Base-by-base conservation (phyloP, 176 grass and related monocot species). In the Cenchrus americanus region DNA sequence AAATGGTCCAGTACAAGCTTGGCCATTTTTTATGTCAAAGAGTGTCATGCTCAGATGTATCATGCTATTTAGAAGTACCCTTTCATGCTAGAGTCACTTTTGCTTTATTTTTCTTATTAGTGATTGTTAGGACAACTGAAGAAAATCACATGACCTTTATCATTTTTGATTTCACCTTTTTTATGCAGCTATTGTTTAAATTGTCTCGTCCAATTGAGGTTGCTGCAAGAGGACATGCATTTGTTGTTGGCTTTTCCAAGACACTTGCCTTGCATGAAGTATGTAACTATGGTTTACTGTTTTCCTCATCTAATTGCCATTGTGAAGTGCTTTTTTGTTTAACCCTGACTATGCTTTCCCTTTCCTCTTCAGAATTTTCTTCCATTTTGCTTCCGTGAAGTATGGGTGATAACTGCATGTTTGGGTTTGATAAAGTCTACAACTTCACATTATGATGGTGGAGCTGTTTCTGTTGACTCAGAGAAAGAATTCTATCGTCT, bases 381-480 rank as follows among this genome's bases (percentile, higher is more conserved):
- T 50, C 93, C 93, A 71, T 99, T 99, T 94, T 99, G 96, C 82
- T 96, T 99, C 42, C 87, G 91, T 47, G 96, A 99, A 92, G 93
- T 92, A 70, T 99, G 93, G 96, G 96, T 99, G 69, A 92, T 96
- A 89, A 96, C 89, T 81, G 96, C 91, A 76, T 96, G 93, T 73
- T 79, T 94, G 81, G 91, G 81, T 90, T 83, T 99, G 80, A 93
- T 99, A 68, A 92, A 89, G 51, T 92, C 93, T 70, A 96, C 89
- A 27, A 86, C 80, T 26, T 89, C 77, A 5, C 63, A 82, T n/a
- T 92, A 87, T 84, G 89, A 90, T 84, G 87, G 83, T 92, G 91
- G 63, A 80, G 63, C 77, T 26, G 88, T 95, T 88, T 46, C 91
- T 86, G 55, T 92, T 78, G 96, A 99, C 71, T 83, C 80, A 61